Evolutionary conservation across 129 eudicot genomes (phyloP).

Genomic region (Tagetes erecta): DNA sequence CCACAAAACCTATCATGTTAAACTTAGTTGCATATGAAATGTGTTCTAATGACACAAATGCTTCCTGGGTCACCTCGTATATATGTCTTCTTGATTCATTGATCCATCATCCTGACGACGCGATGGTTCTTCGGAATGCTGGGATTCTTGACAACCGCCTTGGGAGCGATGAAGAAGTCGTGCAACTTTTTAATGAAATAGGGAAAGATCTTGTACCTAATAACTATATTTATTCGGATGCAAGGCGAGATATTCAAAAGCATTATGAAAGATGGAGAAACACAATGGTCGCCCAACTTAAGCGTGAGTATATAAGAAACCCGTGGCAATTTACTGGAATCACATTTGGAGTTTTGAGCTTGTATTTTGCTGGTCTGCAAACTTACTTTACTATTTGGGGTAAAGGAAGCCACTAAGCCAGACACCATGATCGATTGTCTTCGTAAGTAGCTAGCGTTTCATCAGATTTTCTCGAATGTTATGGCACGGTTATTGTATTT

Average conservation of each 20-base stretch:
- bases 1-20: constrained; percentile 32
- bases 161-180: constrained; percentile 40
- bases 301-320: constrained; percentile 33
- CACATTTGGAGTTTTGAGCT: constrained; percentile 31
- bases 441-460: not conserved
- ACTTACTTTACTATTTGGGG: constrained; percentile 38
- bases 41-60: constrained; percentile 32
- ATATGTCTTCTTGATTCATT: constrained; percentile 41
- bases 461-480: not conserved
- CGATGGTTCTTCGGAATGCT: constrained; percentile 28
- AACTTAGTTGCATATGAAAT: constrained; percentile 49
- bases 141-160: constrained; percentile 32
- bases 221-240: not conserved
- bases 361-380: constrained; percentile 42
- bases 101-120: constrained; percentile 38
- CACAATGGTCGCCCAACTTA: constrained; percentile 35
- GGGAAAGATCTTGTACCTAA: constrained; percentile 28
- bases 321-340: constrained; percentile 51
- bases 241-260: constrained; percentile 19
- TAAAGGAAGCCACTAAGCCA: constrained; percentile 17
- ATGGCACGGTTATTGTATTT: not conserved
- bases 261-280: constrained; percentile 37
- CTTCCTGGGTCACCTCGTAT: constrained; percentile 38
- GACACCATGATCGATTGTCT: constrained; percentile 1
- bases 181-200: constrained; percentile 33